phyloP scores from a whole-genome alignment of 225 moss, liverwort and hornwort species.

The Polytrichum commune region DNA sequence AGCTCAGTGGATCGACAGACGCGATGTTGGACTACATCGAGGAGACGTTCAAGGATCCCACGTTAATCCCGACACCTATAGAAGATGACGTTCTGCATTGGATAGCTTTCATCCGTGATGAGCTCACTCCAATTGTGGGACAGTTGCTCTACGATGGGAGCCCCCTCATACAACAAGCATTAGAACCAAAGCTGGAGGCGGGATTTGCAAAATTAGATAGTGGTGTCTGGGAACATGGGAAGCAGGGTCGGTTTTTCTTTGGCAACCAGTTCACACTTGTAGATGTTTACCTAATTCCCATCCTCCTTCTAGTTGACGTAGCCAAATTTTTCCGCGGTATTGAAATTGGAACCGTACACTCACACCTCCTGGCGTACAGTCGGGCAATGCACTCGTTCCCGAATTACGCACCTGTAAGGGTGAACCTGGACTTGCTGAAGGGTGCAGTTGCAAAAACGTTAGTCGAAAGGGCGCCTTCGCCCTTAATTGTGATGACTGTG shows the following conservation, averaged over 20 bases:
- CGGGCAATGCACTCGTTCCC: conserved; percentile 79
- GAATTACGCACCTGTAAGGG: conserved; percentile 63
- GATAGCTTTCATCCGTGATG: conserved; percentile 71
- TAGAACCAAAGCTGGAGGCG: conserved; percentile 66
- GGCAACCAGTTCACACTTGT: conserved; percentile 80
- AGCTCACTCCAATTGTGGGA: conserved; percentile 71
- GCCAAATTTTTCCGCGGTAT: conserved; percentile 75
- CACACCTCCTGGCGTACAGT: conserved; percentile 60
- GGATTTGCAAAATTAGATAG: conserved; percentile 55
- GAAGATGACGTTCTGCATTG: conserved; percentile 67
- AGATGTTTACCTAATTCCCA: conserved; percentile 84
- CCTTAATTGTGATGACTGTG: conserved; percentile 74
- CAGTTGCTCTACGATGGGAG: conserved; percentile 87
- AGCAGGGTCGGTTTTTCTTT: conserved; percentile 81
- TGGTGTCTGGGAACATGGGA: conserved; percentile 61
- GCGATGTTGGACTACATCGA: conserved; percentile 85
- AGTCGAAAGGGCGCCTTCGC: conserved; percentile 73
- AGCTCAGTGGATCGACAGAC: conserved; percentile 71
- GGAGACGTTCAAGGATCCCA: conserved; percentile 57
- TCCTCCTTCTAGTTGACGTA: conserved; percentile 71
- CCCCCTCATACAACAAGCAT: conserved; percentile 78
- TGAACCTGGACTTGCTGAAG: conserved; percentile 68
- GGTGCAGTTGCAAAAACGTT: conserved; percentile 72
- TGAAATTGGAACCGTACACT: conserved; percentile 57
- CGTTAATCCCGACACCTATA: conserved; percentile 60